Evolutionary conservation across 495 filamentous ascomycete genomes (phyloP), one percentile per base, ranked within the genome.

Genomic region (Entonaema liquescens): DNA sequence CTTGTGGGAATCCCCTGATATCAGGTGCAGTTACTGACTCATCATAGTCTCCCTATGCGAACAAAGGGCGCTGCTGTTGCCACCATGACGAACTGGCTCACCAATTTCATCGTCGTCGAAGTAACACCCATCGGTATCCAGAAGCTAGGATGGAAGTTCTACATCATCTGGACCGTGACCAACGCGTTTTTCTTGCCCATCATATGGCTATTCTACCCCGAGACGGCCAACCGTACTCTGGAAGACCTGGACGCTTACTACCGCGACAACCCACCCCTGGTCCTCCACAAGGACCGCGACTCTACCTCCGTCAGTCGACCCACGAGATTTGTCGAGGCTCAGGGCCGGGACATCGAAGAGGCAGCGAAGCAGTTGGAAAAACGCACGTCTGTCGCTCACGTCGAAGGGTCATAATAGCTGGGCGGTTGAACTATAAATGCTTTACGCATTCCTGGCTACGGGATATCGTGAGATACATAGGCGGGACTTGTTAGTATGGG

Each of bases 141-240:
- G 15, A 86, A 82, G 59, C 81, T 91, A 4, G 76, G 80, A 1
- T 91, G 89, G 89, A 79, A 80, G 47, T 89, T 89, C 67, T 92
- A 89, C 73, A 84, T 91, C 65, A 89, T 91, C 65, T 91, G 87
- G 80, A 85, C 86, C 35, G 80, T 90, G 53, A 83, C 86, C 53
- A 88, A 89, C 71, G 79, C 77, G 17, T 69, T 79, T 7, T 88
- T 90, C 80, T 81, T 91, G 1, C 89, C 88, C 0, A 78, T 89
- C 21, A 84, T 89, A n/a, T 90, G 87, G 68, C 84, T 89, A 53
- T 82, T 89, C 62, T 89, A 86, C 66, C 87, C 86, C 0, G 88
- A 90, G 67, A 62, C 72, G 70, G 77, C 80, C 33, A 84, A 83
- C 68, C 79, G 83, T 5, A 80, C 74, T 36, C 74, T 86, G 0